Base-by-base conservation (phyloP, 2,329 filamentous ascomycete species). In the Chaetomium strumarium region DNA sequence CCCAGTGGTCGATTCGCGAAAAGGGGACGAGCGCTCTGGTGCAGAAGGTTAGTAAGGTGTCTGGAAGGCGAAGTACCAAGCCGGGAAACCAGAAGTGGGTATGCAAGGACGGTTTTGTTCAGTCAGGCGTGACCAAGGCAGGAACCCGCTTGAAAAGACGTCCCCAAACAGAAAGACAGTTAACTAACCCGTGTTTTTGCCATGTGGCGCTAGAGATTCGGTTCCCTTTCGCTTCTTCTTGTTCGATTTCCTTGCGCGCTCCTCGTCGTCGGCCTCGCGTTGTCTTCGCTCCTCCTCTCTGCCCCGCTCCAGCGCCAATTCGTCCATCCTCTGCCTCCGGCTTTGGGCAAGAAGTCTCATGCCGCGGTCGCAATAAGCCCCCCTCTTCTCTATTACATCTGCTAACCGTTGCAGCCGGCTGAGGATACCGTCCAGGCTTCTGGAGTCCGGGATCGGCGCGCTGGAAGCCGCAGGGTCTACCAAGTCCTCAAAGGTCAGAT, bases 141-240 rank as follows among this genome's bases (percentile, higher is more conserved):
- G 4, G 24, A 24, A 7, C 24, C 7, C 24, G 24, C 12, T 31
- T n/a, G 17, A 43, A 37, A 41, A 20, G 33, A 14, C 30, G n/a
- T 3, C 12, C 41, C 14, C 6, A 24, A 16, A 29, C 36, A 24
- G 11, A 33, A 43, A 42, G 6, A 38, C 20, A 39, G 38, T 14
- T 24, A 14, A 65, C 67, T 62, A 51, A 70, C 68, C 67, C 52
- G 58, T 63, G 49, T 60, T 68, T 40, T 52, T 67, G 56, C 87
- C 82, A 55, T 78, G 80, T 9, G 80, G 76, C 53, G 74, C 74
- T 31, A 79, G 71, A 49, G 68, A 75, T 53, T 84, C 82, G 8
- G 80, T 74, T 20, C 85, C 87, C 70, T 90, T 90, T 66, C 87
- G 84, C 73, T 88, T 90, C 76, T 88, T 90, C 59, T 86, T 78